phyloP scores from a whole-genome alignment of 2,329 filamentous ascomycete species.

The Myriangium duriaei region DNA sequence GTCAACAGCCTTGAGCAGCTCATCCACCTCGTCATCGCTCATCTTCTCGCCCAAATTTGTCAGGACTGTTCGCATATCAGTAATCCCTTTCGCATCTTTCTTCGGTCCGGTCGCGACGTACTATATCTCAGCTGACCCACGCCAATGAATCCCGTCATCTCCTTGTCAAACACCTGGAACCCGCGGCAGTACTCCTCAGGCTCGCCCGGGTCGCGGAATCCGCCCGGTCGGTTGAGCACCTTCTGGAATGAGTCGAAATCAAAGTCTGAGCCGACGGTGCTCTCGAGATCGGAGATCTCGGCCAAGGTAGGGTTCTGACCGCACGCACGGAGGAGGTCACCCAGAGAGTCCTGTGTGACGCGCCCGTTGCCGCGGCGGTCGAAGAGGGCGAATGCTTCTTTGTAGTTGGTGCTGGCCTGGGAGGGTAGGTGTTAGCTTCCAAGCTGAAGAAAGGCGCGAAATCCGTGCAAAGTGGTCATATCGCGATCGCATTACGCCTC shows the following conservation, averaged over 20 bases:
- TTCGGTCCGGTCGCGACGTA: slow-evolving; percentile 19
- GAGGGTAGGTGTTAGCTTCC: no score
- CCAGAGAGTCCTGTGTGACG: slow-evolving; percentile 72
- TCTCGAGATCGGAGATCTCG: slow-evolving; percentile 87
- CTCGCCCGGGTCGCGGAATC: slow-evolving; percentile 95
- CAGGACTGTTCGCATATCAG: slow-evolving; percentile 46
- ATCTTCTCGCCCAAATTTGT: slow-evolving; percentile 99
- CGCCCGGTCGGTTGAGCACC: slow-evolving; percentile 90
- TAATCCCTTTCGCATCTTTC: not conserved
- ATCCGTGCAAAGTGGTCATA: no score
- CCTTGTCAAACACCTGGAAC: slow-evolving; percentile 99
- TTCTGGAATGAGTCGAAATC: slow-evolving; percentile 97
- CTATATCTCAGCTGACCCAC: slow-evolving; percentile 93
- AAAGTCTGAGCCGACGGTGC: slow-evolving; percentile 80
- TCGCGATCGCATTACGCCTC: no score
- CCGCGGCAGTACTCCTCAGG: slow-evolving; percentile 97
- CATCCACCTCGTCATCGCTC: slow-evolving; percentile 96
- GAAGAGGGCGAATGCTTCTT: slow-evolving; percentile 98
- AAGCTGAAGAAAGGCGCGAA: no score
- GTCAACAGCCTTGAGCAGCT: slow-evolving; percentile 95
- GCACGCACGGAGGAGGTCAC: slow-evolving; percentile 88
- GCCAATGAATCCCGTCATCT: slow-evolving; percentile 94
- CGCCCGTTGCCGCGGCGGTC: slow-evolving; percentile 97
- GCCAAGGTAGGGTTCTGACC: slow-evolving; percentile 93
- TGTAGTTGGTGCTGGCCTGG: slow-evolving; percentile 89